Evolutionary conservation across 2,329 filamentous ascomycete genomes (phyloP).

Genomic region (Colletotrichum viniferum): DNA sequence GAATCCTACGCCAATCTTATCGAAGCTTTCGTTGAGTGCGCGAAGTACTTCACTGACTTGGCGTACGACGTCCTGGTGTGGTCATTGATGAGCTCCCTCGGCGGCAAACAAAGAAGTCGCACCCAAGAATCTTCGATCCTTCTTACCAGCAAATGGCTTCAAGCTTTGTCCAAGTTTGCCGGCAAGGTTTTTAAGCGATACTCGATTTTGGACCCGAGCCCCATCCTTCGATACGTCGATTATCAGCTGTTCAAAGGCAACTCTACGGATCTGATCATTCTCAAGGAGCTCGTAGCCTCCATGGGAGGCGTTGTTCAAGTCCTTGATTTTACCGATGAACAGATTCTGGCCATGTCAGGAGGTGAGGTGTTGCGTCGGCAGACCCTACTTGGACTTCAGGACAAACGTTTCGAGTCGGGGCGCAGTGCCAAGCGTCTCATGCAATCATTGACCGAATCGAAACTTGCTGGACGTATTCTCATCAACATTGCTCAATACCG

Average conservation of each 20-base stretch:
- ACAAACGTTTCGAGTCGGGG: slow-evolving; percentile 78
- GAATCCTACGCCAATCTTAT: slow-evolving; percentile 96
- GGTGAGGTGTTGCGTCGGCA: slow-evolving; percentile 80
- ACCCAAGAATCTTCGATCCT: slow-evolving; percentile 67
- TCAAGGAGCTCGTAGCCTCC: slow-evolving; percentile 86
- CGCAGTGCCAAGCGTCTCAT: slow-evolving; percentile 81
- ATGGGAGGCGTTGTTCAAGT: slow-evolving; percentile 95
- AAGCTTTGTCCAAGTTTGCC: slow-evolving; percentile 87
- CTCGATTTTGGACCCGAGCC: slow-evolving; percentile 79
- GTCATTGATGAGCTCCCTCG: slow-evolving; percentile 80
- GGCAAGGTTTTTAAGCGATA: slow-evolving; percentile 90
- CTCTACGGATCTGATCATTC: slow-evolving; percentile 86
- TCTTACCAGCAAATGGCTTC: slow-evolving; percentile 89
- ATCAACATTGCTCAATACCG: slow-evolving; percentile 90
- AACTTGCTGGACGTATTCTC: slow-evolving; percentile 81
- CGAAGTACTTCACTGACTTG: slow-evolving; percentile 89
- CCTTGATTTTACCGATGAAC: slow-evolving; percentile 84
- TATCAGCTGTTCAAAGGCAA: slow-evolving; percentile 83
- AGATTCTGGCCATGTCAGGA: slow-evolving; percentile 87
- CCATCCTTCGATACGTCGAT: slow-evolving; percentile 88
- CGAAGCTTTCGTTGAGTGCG: slow-evolving; percentile 92
- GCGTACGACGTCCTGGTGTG: slow-evolving; percentile 94
- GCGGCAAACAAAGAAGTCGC: slow-evolving; percentile 65
- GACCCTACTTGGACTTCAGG: slow-evolving; percentile 79
- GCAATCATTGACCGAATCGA: slow-evolving; percentile 76